Evolutionary conservation across 2,329 filamentous ascomycete genomes (phyloP).

Genomic region (Xylaria sp.): DNA sequence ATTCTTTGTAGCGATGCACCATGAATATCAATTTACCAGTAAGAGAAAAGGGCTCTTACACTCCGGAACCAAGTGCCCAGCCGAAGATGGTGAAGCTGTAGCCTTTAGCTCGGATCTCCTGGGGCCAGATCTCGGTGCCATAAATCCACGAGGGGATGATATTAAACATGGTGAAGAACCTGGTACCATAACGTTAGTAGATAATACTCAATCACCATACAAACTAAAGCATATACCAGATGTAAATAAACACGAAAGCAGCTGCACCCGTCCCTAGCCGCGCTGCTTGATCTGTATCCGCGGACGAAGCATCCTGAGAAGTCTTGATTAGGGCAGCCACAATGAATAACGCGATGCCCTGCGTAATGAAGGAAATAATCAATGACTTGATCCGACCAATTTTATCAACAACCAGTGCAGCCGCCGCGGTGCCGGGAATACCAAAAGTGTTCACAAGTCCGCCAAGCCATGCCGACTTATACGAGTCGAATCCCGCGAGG

Average conservation of each 20-base stretch:
- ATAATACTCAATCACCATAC: neutral
- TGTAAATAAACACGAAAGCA: slow-evolving; percentile 45
- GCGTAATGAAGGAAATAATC: slow-evolving; percentile 47
- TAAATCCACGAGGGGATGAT: slow-evolving; percentile 52
- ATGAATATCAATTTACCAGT: neutral
- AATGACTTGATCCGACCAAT: slow-evolving; percentile 54
- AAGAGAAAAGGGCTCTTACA: slow-evolving; percentile 44
- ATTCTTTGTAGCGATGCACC: neutral
- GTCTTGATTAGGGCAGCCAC: slow-evolving; percentile 51
- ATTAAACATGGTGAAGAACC: slow-evolving; percentile 50
- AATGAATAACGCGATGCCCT: slow-evolving; percentile 47
- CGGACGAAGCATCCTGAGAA: slow-evolving; percentile 36
- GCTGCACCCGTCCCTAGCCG: slow-evolving; percentile 41
- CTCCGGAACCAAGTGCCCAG: slow-evolving; percentile 68
- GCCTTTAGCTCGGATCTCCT: slow-evolving; percentile 67
- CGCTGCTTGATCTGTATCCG: slow-evolving; percentile 23
- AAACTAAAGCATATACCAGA: slow-evolving; percentile 41
- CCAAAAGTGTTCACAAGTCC: slow-evolving; percentile 64
- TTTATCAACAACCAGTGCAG: slow-evolving; percentile 62
- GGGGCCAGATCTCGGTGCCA: slow-evolving; percentile 66
- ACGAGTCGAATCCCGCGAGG: slow-evolving; percentile 50
- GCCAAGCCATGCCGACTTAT: slow-evolving; percentile 58
- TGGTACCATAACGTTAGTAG: slow-evolving; percentile 1
- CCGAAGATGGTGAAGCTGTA: slow-evolving; percentile 69
- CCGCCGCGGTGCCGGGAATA: slow-evolving; percentile 62